These are phyloP conservation scores for Penicillium flavigenum DNA, from an alignment of 495 filamentous ascomycete genomes.

Conservation along the genomic window DNA sequence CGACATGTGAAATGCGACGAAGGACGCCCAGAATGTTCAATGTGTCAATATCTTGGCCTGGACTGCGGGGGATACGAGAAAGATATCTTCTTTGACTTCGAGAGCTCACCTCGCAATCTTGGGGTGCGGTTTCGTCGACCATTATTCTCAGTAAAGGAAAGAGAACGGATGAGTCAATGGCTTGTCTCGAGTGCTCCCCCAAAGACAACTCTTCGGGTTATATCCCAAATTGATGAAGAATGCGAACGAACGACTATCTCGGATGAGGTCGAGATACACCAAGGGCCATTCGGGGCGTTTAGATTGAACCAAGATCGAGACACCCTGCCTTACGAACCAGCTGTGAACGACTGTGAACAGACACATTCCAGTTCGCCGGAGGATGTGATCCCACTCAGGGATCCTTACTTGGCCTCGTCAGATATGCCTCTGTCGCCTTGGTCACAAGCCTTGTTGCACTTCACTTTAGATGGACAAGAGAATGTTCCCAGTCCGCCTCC, in stretches of 20 bases:
- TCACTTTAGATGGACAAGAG: constrained; percentile 14
- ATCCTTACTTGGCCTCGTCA: background rate
- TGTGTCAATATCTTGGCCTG: constrained; percentile 21
- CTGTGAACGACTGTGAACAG: background rate
- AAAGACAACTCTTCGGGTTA: constrained; percentile 12
- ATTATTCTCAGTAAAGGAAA: constrained; percentile 25
- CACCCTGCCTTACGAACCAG: background rate
- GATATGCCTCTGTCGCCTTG: constrained; percentile 1
- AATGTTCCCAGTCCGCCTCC: constrained; percentile 6
- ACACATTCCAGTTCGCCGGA: constrained; percentile 8
- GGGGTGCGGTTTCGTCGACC: constrained; percentile 29
- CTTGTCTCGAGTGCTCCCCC: constrained; percentile 20
- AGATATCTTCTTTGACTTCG: constrained; percentile 25
- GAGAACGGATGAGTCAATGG: constrained; percentile 27
- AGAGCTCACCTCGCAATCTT: constrained; percentile 12
- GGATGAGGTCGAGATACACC: constrained; percentile 9
- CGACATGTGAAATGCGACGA: constrained; percentile 34
- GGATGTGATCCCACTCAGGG: background rate
- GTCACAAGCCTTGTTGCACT: constrained; percentile 20
- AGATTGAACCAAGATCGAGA: constrained; percentile 7
- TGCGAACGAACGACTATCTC: constrained; percentile 2
- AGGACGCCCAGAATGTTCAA: constrained; percentile 25
- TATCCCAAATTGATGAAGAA: constrained; percentile 21
- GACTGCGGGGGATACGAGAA: constrained; percentile 27
- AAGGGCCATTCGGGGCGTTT: constrained; percentile 24